Evolutionary conservation across 73 alveolate species (phyloP), one percentile per base, ranked within the genome.

Genomic region (Symbiodinium natans): DNA sequence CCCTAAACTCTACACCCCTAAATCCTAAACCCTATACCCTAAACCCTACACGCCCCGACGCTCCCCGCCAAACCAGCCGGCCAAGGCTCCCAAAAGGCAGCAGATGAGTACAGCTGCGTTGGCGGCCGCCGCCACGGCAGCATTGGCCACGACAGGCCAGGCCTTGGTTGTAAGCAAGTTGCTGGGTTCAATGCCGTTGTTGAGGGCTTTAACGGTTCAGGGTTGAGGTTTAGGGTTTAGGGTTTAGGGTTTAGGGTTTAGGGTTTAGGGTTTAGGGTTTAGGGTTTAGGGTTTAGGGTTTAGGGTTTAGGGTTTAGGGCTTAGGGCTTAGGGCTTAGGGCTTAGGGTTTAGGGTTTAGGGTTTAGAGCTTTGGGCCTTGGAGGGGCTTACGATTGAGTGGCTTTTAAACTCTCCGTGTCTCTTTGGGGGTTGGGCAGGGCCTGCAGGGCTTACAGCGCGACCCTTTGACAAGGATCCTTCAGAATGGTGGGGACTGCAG

Each of bases 61-160:
- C 59, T 13, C 59, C 13, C 6, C 6, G 13, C 13, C 59, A 6
- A 6, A 9, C 21, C 6, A 46, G 21, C 59, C 59, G 13, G 13
- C 59, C 59, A 56, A 56, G 33, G 36, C 3, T 27, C 84, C 42
- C 42, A 74, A 23, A 13, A 74, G 84, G 84, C 84, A 74, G 84
- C 84, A 74, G 3, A 74, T 41, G 15, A 74, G 84, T 23, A 74
- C 42, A 8, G 84, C 46, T 15, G 84, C 84, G 31, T 74, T 74
- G 46, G 84, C 84, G 43, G 29, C 41, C 25, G 84, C 84, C 6
- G 42, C 84, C 46, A 74, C 84, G 42, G 84, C 84, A 15, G 84
- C 84, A 74, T 74, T 74, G 15, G 84, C 84, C 17, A 74, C 84
- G 5, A 43, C 42, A 0, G 84, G 43, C 84, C 84, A 74, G 84